Evolutionary conservation across 352 stramenopile species (phyloP).

Genomic region (Globisporangium sylvaticum): DNA sequence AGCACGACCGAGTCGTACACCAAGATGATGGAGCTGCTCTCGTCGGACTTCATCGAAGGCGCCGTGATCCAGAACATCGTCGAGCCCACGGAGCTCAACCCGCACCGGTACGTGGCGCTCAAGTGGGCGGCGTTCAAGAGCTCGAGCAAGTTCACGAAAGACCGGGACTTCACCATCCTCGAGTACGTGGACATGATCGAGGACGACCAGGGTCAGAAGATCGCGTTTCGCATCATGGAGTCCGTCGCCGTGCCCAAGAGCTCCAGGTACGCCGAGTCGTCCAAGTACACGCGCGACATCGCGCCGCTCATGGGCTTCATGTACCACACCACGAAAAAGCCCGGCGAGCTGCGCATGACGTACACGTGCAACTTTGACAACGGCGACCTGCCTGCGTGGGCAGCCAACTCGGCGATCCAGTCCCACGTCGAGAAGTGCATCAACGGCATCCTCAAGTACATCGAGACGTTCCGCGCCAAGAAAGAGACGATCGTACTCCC

Average conservation of each 20-base stretch:
- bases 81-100: constrained; percentile 52
- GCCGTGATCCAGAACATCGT: constrained; percentile 82
- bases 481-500: constrained; percentile 72
- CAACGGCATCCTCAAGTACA: constrained; percentile 85
- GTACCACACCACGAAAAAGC: constrained; percentile 81
- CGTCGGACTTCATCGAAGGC: constrained; percentile 80
- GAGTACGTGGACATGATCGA: constrained; percentile 90
- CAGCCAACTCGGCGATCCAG: constrained; percentile 81
- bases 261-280: constrained; percentile 48
- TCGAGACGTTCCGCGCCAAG: constrained; percentile 65
- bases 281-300: constrained; percentile 66
- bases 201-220: constrained; percentile 79
- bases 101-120: constrained; percentile 75
- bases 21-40: constrained; percentile 82
- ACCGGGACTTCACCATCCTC: constrained; percentile 79
- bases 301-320: constrained; percentile 85
- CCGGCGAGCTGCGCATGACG: constrained; percentile 76
- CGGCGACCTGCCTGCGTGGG: constrained; percentile 75
- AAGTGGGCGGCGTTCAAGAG: constrained; percentile 88
- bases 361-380: constrained; percentile 89
- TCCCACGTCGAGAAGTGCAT: constrained; percentile 87
- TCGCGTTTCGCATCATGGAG: constrained; percentile 82
- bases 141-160: constrained; percentile 70
- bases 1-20: constrained; percentile 76
- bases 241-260: constrained; percentile 70